These are phyloP conservation scores for Wickerhamiella dianesei DNA, from an alignment of 805 yeast genomes.

Conservation along the genomic window DNA sequence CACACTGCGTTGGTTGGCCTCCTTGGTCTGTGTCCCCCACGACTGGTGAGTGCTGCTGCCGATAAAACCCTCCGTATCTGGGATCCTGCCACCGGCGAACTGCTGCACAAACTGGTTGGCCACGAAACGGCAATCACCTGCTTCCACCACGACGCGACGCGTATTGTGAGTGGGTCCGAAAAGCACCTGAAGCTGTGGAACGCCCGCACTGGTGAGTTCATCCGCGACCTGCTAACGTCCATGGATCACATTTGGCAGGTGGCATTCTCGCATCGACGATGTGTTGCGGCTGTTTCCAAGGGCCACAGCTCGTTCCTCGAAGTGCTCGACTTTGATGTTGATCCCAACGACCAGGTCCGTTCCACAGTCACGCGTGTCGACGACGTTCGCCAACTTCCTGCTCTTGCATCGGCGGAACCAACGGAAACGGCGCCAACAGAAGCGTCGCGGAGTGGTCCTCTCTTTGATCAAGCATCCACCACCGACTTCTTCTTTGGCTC, in stretches of 20 bases:
- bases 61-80: slow-evolving; percentile 85
- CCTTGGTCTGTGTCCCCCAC: slow-evolving; percentile 59
- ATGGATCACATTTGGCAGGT: slow-evolving; percentile 93
- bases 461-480: too few relatives aligned
- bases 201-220: slow-evolving; percentile 57
- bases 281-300: slow-evolving; percentile 84
- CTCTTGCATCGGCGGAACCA: background rate
- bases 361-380: background rate
- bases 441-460: too few relatives aligned
- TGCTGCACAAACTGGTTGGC: slow-evolving; percentile 58
- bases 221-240: slow-evolving; percentile 56
- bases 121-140: slow-evolving; percentile 85
- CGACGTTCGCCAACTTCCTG: background rate
- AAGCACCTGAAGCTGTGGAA: slow-evolving; percentile 73
- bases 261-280: slow-evolving; percentile 63
- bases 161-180: slow-evolving; percentile 81
- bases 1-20: slow-evolving; percentile 86
- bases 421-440: too few relatives aligned
- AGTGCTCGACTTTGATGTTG: slow-evolving; percentile 61
- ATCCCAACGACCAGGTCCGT: slow-evolving; percentile 10
- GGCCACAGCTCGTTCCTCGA: slow-evolving; percentile 62
- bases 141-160: slow-evolving; percentile 73
- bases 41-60: slow-evolving; percentile 88
- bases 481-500: too few relatives aligned
- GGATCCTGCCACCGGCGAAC: slow-evolving; percentile 65